A percentile compares a stretch with the other conserved stretches of the same genome.
Evolutionary conservation across 306 rosid species (phyloP).

Genomic region (Citrullus amarus): DNA sequence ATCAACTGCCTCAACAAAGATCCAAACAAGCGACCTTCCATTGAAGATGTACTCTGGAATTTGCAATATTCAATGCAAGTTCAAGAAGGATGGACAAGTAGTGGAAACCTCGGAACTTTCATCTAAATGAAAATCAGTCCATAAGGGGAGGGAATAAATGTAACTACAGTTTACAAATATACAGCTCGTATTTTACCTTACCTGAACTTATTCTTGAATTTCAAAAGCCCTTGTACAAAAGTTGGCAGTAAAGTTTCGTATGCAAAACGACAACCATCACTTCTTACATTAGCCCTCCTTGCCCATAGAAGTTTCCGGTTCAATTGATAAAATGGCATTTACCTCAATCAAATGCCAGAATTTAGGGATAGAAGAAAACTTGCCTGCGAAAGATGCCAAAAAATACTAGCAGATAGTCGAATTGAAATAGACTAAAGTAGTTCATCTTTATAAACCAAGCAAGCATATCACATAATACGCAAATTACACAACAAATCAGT

Average conservation of each 20-base stretch:
- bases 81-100: slow-evolving; percentile 82
- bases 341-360: neutral
- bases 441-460: slow-evolving; percentile 24
- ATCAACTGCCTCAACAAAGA: slow-evolving; percentile 54
- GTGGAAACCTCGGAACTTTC: slow-evolving; percentile 51
- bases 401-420: neutral
- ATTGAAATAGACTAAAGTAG: slow-evolving; percentile 4
- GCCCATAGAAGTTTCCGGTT: neutral
- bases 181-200: neutral
- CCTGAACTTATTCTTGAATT: neutral
- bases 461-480: slow-evolving; percentile 29
- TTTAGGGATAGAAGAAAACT: neutral
- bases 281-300: neutral
- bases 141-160: slow-evolving; percentile 8
- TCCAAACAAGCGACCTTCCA: slow-evolving; percentile 60
- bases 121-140: slow-evolving; percentile 10
- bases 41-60: slow-evolving; percentile 83
- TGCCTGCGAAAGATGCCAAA: slow-evolving; percentile 7
- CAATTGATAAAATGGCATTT: neutral
- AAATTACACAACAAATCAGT: slow-evolving; percentile 12
- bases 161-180: neutral
- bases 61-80: slow-evolving; percentile 84
- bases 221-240: neutral
- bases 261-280: neutral
- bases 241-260: neutral